These are phyloP conservation scores for Solanum chiquidenum DNA, from an alignment of 257 asterid genomes.

Conservation along the genomic window DNA sequence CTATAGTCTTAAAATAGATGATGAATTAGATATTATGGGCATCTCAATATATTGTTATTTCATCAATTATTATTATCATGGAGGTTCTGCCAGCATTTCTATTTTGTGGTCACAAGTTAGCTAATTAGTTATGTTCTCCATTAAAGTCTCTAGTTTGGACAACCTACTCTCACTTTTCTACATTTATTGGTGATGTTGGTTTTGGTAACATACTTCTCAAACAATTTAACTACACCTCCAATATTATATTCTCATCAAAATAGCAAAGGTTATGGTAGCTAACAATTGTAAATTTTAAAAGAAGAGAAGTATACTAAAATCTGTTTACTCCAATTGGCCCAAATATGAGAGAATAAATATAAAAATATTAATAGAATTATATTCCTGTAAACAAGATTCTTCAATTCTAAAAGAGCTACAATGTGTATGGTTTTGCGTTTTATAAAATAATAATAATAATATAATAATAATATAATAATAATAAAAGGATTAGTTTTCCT, in stretches of 20 bases:
- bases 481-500: not conserved
- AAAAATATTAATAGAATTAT: not conserved
- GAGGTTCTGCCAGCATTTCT: not conserved
- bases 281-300: not conserved
- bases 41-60: not conserved
- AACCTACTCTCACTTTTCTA: not conserved
- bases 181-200: not conserved
- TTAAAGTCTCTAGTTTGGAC: not conserved
- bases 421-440: not conserved
- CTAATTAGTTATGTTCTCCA: not conserved
- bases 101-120: not conserved
- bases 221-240: not conserved
- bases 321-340: not conserved
- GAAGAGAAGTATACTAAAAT: not conserved
- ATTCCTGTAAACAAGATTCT: not conserved
- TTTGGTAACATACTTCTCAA: not conserved
- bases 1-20: not conserved
- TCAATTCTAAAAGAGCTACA: not conserved
- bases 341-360: not conserved
- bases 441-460: not conserved
- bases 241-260: no score
- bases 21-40: not conserved
- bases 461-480: not conserved
- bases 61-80: not conserved
- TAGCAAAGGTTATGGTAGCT: not conserved